These are phyloP conservation scores for Erodium maritimum DNA, from an alignment of 345 rosid species.

Conservation along the genomic window DNA sequence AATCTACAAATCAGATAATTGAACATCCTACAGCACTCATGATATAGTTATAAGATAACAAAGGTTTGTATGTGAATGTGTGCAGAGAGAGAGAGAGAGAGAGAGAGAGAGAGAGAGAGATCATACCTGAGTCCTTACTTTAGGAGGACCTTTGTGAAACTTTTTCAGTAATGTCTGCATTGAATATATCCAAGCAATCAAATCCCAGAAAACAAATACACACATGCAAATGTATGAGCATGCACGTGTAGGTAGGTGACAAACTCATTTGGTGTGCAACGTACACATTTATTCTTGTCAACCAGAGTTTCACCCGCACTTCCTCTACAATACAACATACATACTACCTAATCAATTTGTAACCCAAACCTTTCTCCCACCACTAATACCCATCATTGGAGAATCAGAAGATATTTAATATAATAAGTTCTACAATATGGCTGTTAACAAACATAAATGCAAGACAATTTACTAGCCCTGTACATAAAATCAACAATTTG, in stretches of 20 bases:
- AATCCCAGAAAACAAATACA: conserved; percentile 6
- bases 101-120: conserved; percentile 1
- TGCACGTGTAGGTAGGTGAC: neutral
- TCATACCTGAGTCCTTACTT: conserved; percentile 93
- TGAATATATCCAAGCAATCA: conserved; percentile 15
- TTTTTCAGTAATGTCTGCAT: conserved; percentile 79
- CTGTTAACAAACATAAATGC: too few species aligned
- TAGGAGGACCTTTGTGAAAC: conserved; percentile 92
- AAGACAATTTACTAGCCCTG: too few species aligned
- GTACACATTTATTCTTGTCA: neutral
- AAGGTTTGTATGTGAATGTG: neutral
- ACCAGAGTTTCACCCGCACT: neutral
- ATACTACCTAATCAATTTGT: too few species aligned
- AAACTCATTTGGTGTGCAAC: neutral
- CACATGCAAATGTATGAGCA: neutral
- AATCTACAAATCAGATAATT: conserved; percentile 42
- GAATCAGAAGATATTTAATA: too few species aligned
- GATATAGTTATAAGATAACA: neutral
- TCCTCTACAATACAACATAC: neutral
- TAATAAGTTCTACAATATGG: too few species aligned
- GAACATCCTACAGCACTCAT: neutral
- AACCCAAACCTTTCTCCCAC: too few species aligned
- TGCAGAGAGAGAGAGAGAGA: neutral
- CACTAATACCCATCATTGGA: too few species aligned
- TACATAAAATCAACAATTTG: too few species aligned